These are phyloP conservation scores for Dentipellis fragilis DNA, from an alignment of 768 basidiomycete genomes.

Conservation along the genomic window DNA sequence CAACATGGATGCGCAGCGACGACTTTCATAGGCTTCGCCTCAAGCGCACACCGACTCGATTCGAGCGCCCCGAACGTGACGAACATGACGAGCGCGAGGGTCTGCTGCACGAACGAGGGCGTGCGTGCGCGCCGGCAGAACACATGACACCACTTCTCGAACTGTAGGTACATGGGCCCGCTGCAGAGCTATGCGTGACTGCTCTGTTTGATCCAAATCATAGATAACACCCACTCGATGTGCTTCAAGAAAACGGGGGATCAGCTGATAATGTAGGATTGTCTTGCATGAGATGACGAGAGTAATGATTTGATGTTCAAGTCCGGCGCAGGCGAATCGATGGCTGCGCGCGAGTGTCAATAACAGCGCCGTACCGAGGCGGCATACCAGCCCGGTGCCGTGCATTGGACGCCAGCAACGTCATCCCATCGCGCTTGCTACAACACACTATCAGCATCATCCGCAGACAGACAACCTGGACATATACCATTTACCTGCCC, in stretches of 20 bases:
- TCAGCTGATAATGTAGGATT: constrained; percentile 85
- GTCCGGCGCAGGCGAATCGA: constrained; percentile 87
- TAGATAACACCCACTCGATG: constrained; percentile 78
- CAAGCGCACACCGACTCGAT: constrained; percentile 83
- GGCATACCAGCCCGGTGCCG: constrained; percentile 70
- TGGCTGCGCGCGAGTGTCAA: constrained; percentile 37
- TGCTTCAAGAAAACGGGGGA: constrained; percentile 97
- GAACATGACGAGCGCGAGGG: constrained; percentile 87
- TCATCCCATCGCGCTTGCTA: constrained; percentile 71
- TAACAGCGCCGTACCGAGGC: constrained; percentile 40
- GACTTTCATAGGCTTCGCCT: constrained; percentile 77
- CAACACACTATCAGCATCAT: background rate
- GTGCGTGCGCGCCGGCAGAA: constrained; percentile 82
- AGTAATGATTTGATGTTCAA: constrained; percentile 92
- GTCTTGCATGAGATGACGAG: constrained; percentile 96
- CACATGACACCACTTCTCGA: constrained; percentile 81
- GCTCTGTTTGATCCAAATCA: no score
- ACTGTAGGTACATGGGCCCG: constrained; percentile 51
- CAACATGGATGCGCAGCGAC: constrained; percentile 91
- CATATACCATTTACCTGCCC: constrained; percentile 92
- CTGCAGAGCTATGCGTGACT: no score
- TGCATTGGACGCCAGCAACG: constrained; percentile 52
- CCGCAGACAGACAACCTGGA: background rate
- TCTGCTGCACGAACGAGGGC: constrained; percentile 91
- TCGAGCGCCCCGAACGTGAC: constrained; percentile 95